Evolutionary conservation across 805 yeast genomes (phyloP).

Genomic region (Wickerhamomyces bisporus): DNA sequence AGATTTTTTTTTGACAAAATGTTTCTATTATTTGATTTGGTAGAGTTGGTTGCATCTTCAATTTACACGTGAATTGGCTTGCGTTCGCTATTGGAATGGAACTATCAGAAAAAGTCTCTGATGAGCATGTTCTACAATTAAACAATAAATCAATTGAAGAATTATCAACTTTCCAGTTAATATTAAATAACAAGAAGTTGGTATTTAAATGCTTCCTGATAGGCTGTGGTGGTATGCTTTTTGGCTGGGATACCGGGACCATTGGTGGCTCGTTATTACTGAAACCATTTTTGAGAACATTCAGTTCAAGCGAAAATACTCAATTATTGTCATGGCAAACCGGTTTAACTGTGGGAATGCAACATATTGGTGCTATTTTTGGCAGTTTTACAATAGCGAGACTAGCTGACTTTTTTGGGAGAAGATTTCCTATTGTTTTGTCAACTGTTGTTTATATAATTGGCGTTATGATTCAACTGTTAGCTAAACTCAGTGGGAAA

Average conservation of each 20-base stretch:
- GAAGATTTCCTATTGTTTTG: slow-evolving; percentile 52
- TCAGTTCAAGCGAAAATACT: slow-evolving; percentile 35
- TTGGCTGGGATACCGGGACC: slow-evolving; percentile 75
- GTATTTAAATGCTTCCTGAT: slow-evolving; percentile 38
- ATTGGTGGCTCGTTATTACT: slow-evolving; percentile 67
- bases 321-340: slow-evolving; percentile 35
- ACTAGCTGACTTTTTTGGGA: slow-evolving; percentile 54
- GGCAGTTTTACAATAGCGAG: slow-evolving; percentile 61
- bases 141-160: no score
- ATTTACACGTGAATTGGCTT: no score
- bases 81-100: no score
- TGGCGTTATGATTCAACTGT: slow-evolving; percentile 56
- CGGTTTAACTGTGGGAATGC: slow-evolving; percentile 50
- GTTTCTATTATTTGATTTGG: no score
- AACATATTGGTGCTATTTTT: slow-evolving; percentile 66
- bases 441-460: slow-evolving; percentile 51
- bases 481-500: slow-evolving; percentile 33
- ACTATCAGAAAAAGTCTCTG: no score
- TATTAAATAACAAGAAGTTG: neutral
- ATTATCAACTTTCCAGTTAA: neutral
- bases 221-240: slow-evolving; percentile 67
- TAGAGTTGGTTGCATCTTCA: no score
- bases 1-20: no score
- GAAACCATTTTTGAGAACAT: slow-evolving; percentile 46
- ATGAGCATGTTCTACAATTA: no score